Percentiles rank a stretch among this genome's conserved stretches.
These are phyloP conservation scores for Macrolepiota albuminosa DNA, from an alignment of 768 basidiomycete genomes.

Conservation along the genomic window DNA sequence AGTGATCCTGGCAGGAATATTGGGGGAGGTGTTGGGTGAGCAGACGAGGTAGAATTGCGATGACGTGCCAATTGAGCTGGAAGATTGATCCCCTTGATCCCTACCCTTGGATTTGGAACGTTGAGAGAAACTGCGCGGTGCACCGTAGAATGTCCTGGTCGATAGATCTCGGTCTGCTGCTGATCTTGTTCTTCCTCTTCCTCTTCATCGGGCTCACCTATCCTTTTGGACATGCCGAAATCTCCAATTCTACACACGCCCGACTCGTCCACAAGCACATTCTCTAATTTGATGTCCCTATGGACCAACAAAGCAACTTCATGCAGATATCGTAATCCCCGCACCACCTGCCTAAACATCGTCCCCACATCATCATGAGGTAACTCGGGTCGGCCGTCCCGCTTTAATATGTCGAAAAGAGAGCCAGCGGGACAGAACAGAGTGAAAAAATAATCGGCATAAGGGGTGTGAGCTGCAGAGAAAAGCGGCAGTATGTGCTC, in stretches of 20 bases:
- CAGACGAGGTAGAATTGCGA: constrained; percentile 37
- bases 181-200: constrained; percentile 28
- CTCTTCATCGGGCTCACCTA: constrained; percentile 43
- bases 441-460: constrained; percentile 78
- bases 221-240: constrained; percentile 74
- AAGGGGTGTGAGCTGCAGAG: constrained; percentile 48
- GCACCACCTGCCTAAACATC: constrained; percentile 83
- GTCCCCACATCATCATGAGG: constrained; percentile 76
- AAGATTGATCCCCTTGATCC: constrained; percentile 25
- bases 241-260: constrained; percentile 83
- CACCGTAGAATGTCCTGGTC: constrained; percentile 18
- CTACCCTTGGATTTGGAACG: constrained; percentile 32
- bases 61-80: constrained; percentile 36
- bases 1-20: constrained; percentile 74
- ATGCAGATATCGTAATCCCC: constrained; percentile 81
- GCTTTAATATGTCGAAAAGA: constrained; percentile 76
- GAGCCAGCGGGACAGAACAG: constrained; percentile 82
- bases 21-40: constrained; percentile 18
- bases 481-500: constrained; percentile 88
- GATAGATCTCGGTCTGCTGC: constrained; percentile 9
- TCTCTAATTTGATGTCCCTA: constrained; percentile 95
- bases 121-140: constrained; percentile 39
- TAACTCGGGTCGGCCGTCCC: constrained; percentile 62
- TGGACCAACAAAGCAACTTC: constrained; percentile 75
- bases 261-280: constrained; percentile 87